Conservation (phyloP, 352 stramenopile species). For the Globisporangium paroecandrum region DNA sequence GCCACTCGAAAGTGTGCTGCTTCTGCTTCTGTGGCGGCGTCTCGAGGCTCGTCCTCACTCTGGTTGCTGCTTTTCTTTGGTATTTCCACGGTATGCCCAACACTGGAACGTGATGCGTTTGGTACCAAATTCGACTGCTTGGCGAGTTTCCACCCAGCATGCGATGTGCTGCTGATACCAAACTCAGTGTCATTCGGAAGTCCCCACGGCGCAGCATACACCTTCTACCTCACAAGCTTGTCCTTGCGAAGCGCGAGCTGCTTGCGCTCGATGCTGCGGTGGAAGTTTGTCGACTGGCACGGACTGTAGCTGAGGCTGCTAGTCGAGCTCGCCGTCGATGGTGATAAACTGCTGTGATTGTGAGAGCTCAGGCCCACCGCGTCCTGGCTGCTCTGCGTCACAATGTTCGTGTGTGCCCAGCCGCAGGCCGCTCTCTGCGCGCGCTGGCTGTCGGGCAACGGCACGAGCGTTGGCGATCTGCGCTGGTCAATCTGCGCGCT, state of each 20-base stretch:
- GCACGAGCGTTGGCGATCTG: slow-evolving; percentile 26
- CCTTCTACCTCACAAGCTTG: slow-evolving; percentile 8
- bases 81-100: not conserved
- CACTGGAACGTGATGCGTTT: not conserved
- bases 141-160: not conserved
- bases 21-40: not conserved
- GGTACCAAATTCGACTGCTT: not conserved
- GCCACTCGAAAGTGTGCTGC: not conserved
- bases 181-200: not conserved
- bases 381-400: slow-evolving; percentile 28
- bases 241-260: slow-evolving; percentile 10
- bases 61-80: slow-evolving; percentile 1
- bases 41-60: not conserved
- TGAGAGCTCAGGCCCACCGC: not conserved
- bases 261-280: slow-evolving; percentile 15
- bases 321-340: not conserved
- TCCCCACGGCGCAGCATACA: slow-evolving; percentile 7
- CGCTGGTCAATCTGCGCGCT: slow-evolving; percentile 38
- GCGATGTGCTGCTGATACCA: not conserved
- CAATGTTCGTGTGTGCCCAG: slow-evolving; percentile 64
- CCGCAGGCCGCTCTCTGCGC: slow-evolving; percentile 53
- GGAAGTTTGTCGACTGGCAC: slow-evolving; percentile 7
- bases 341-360: not conserved
- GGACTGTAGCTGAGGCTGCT: not conserved
- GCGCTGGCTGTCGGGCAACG: slow-evolving; percentile 32